Evolutionary conservation across 371 early-diverging fungal genomes (phyloP).

Genomic region (Mucor circinelloides): DNA sequence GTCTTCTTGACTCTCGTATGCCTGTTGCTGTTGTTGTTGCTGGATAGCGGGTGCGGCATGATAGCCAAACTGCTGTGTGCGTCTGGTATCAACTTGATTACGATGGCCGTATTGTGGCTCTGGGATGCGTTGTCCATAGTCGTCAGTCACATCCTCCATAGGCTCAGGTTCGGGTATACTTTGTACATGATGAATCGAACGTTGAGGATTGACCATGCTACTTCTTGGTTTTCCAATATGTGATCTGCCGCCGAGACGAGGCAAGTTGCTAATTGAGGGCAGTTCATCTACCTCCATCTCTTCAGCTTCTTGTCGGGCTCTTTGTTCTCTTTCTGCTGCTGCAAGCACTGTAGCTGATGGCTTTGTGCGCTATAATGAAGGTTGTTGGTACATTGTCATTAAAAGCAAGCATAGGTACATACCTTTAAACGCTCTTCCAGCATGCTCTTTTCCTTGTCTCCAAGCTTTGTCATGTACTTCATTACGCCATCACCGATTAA

Average conservation of each 20-base stretch:
- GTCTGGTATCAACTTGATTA: not conserved
- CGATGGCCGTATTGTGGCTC: slow-evolving; percentile 12
- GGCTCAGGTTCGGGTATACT: slow-evolving; percentile 43
- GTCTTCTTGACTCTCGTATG: slow-evolving; percentile 32
- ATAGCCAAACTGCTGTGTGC: slow-evolving; percentile 18
- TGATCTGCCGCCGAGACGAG: slow-evolving; percentile 29
- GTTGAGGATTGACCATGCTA: slow-evolving; percentile 13
- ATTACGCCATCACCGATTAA: slow-evolving; percentile 75
- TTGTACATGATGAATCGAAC: slow-evolving; percentile 21
- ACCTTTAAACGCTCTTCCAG: slow-evolving; percentile 79
- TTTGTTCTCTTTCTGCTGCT: slow-evolving; percentile 29
- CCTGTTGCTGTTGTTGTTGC: slow-evolving; percentile 24
- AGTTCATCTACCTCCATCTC: slow-evolving; percentile 46
- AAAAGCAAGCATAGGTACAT: not conserved
- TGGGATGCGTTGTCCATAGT: slow-evolving; percentile 33
- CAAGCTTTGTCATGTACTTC: slow-evolving; percentile 70
- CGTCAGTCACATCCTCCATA: slow-evolving; percentile 52
- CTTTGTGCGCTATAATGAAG: slow-evolving; percentile 31
- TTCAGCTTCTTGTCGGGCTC: slow-evolving; percentile 34
- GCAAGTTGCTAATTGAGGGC: slow-evolving; percentile 37
- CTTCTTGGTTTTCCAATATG: slow-evolving; percentile 39
- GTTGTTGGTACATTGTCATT: too few species aligned
- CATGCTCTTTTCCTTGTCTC: slow-evolving; percentile 81
- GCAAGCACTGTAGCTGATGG: slow-evolving; percentile 46
- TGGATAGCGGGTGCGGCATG: slow-evolving; percentile 13